Percentiles rank a stretch among this genome's conserved stretches.
These are phyloP conservation scores for Ophiostoma tasmaniense DNA, from an alignment of 2,329 filamentous ascomycete genomes.

Conservation along the genomic window DNA sequence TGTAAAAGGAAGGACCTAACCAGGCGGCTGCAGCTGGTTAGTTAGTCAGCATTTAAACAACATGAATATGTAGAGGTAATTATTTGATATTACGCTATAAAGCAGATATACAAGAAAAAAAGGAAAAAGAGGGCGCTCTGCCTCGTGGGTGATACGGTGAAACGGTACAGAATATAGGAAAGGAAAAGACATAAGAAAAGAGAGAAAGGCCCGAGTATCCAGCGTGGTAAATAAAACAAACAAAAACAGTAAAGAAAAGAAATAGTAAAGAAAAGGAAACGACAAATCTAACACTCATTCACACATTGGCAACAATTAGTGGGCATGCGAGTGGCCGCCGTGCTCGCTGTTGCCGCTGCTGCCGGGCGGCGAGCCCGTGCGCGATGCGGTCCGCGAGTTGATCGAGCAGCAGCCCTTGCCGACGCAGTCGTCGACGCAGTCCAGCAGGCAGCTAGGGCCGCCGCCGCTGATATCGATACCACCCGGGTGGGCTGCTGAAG, in stretches of 20 bases:
- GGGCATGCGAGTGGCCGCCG: constrained; percentile 19
- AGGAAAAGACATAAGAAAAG: not conserved
- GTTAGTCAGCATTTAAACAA: too few relatives aligned
- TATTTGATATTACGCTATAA: not conserved
- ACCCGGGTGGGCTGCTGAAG: constrained; percentile 17
- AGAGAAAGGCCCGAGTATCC: not conserved
- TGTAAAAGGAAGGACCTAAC: too few relatives aligned
- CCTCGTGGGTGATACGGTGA: not conserved
- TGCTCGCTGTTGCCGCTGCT: constrained; percentile 31
- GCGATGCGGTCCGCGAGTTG: constrained; percentile 28
- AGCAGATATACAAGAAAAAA: not conserved
- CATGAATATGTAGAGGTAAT: not conserved
- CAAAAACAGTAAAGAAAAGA: not conserved
- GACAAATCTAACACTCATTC: not conserved
- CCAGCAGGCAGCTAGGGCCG: constrained; percentile 38
- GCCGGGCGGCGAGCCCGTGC: constrained; percentile 26
- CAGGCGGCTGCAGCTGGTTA: not conserved
- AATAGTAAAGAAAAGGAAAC: not conserved
- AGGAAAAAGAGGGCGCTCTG: not conserved
- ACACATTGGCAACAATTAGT: constrained; percentile 5
- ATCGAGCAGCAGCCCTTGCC: constrained; percentile 39
- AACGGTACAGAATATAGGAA: not conserved
- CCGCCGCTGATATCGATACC: constrained; percentile 20
- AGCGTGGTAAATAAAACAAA: not conserved
- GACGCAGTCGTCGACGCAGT: constrained; percentile 42